Evolutionary conservation across 73 alveolate genomes (phyloP).

Genomic region (Symbiodinium natans): DNA sequence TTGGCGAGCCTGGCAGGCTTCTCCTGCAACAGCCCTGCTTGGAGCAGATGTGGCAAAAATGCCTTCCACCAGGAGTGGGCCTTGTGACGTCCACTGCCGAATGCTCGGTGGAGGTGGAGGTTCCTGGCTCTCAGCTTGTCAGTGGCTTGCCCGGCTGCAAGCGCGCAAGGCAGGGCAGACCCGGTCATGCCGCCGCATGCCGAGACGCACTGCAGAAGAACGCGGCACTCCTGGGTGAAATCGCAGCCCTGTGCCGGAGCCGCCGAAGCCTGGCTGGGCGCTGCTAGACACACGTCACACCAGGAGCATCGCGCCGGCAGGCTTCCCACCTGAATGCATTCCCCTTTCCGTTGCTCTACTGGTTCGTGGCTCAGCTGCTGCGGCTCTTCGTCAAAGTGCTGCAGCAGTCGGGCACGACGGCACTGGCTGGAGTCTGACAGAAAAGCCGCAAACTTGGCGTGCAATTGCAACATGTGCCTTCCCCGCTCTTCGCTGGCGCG

Average conservation of each 20-base stretch:
- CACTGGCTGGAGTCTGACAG: slow-evolving; percentile 36
- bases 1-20: slow-evolving; percentile 18
- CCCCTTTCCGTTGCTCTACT: background rate
- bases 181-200: slow-evolving; percentile 60
- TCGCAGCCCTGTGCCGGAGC: background rate
- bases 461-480: background rate
- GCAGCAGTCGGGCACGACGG: slow-evolving; percentile 30
- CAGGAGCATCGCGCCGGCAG: background rate
- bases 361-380: background rate
- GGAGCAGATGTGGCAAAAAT: slow-evolving; percentile 19
- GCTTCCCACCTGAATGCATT: background rate
- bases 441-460: background rate
- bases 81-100: background rate
- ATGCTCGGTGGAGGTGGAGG: background rate
- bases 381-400: slow-evolving; percentile 51
- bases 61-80: background rate
- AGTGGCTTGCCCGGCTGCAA: slow-evolving; percentile 20
- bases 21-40: slow-evolving; percentile 27
- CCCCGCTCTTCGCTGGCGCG: background rate
- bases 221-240: slow-evolving; percentile 20
- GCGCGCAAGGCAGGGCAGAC: background rate
- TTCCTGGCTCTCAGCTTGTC: background rate
- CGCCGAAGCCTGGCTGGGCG: background rate
- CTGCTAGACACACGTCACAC: background rate
- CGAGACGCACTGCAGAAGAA: slow-evolving; percentile 6